These are phyloP conservation scores for Trichoderma arundinaceum DNA, from an alignment of 2,329 filamentous ascomycete genomes.

Conservation along the genomic window DNA sequence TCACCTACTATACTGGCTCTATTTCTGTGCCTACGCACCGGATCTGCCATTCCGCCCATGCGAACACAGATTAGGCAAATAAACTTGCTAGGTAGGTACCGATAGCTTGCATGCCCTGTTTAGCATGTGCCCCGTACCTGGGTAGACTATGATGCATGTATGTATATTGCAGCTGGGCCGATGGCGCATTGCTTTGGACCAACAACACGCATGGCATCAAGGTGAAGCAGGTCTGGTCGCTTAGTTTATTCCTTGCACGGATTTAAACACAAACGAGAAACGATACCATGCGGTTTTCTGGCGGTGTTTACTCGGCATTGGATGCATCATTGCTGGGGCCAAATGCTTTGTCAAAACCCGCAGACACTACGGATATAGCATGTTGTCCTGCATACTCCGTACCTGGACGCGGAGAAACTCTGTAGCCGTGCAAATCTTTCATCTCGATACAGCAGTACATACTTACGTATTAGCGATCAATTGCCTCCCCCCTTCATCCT, in stretches of 20 bases:
- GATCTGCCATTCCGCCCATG: slow-evolving; percentile 7
- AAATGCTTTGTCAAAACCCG: neutral
- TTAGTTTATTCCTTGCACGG: too few relatives aligned
- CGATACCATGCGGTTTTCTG: neutral
- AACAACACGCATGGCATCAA: too few relatives aligned
- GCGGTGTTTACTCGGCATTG: slow-evolving; percentile 9
- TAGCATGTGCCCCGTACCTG: slow-evolving; percentile 2
- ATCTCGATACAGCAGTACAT: neutral
- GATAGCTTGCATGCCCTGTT: slow-evolving; percentile 13
- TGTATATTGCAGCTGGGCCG: neutral
- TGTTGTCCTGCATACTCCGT: too few relatives aligned
- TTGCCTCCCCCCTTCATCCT: neutral
- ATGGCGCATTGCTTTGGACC: too few relatives aligned
- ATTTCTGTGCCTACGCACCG: slow-evolving; percentile 1
- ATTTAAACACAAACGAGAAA: neutral
- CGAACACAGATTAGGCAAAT: slow-evolving; percentile 13
- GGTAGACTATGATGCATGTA: neutral
- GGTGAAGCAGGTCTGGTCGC: too few relatives aligned
- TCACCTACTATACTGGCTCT: neutral
- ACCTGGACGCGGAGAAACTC: too few relatives aligned
- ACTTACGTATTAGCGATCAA: neutral
- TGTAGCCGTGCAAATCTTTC: neutral
- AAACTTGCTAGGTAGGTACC: neutral
- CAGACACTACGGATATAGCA: too few relatives aligned
- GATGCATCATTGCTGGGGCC: neutral